Conservation (phyloP, 768 basidiomycete genomes). For the Tricholoma bakamatsutake region DNA sequence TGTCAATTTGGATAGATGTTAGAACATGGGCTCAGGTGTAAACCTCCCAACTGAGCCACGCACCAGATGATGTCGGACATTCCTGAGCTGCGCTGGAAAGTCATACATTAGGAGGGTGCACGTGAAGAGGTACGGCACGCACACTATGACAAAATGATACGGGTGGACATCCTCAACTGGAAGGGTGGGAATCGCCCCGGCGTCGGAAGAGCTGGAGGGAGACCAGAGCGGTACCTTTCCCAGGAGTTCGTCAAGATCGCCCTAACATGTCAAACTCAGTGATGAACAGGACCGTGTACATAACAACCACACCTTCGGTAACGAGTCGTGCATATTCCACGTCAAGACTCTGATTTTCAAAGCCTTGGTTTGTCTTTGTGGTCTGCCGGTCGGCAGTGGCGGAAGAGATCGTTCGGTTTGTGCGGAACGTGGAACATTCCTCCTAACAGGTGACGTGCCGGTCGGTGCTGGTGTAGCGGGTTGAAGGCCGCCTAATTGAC, state of each 20-base stretch:
- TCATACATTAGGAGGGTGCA: constrained; percentile 10
- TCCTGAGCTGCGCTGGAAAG: constrained; percentile 56
- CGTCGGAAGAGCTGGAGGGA: constrained; percentile 14
- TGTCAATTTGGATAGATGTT: constrained; percentile 16
- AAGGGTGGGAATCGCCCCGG: constrained; percentile 41
- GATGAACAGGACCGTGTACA: not conserved
- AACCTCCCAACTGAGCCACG: not conserved
- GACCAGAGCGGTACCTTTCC: constrained; percentile 50
- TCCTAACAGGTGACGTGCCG: not conserved
- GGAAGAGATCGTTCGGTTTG: constrained; percentile 8
- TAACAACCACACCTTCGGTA: constrained; percentile 53
- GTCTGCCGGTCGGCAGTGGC: not conserved
- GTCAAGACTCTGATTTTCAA: constrained; percentile 67
- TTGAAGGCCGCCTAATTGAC: constrained; percentile 8
- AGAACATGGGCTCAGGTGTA: not conserved
- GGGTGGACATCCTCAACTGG: constrained; percentile 52
- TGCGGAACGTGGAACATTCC: not conserved
- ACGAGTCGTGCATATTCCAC: constrained; percentile 85
- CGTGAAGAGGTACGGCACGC: constrained; percentile 20
- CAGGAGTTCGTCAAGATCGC: constrained; percentile 66
- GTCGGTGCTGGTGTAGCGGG: constrained; percentile 5
- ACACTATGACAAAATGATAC: constrained; percentile 79
- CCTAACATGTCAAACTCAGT: constrained; percentile 32
- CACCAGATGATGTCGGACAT: constrained; percentile 77
- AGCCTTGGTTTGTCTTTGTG: not conserved